Percentiles rank a stretch among this genome's conserved stretches.
Evolutionary conservation across 73 alveolate genomes (phyloP).

Genomic region (Uronychia binucleata): DNA sequence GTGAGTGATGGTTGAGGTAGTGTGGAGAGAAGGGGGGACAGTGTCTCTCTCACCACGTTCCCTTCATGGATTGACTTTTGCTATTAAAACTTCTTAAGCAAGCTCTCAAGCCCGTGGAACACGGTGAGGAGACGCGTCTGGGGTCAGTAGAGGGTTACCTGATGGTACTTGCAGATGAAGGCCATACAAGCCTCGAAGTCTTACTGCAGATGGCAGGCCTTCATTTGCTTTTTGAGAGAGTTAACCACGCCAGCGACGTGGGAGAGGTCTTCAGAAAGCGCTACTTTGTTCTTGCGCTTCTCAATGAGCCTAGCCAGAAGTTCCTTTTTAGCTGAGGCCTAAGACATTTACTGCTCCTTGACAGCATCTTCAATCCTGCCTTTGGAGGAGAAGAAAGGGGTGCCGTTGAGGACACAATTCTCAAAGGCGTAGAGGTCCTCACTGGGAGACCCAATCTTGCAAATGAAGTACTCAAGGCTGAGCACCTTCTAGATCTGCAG

Average conservation of each 20-base stretch:
- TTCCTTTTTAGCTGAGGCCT: neutral
- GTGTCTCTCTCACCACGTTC: no score
- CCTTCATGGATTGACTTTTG: no score
- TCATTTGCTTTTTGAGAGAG: neutral
- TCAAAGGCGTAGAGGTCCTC: slow-evolving; percentile 28
- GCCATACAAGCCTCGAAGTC: neutral
- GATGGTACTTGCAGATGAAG: neutral
- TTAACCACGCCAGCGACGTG: neutral
- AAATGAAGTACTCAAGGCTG: slow-evolving; percentile 27
- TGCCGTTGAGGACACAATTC: slow-evolving; percentile 29
- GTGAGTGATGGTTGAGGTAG: no score
- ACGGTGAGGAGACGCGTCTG: no score
- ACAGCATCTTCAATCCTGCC: neutral
- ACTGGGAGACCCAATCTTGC: slow-evolving; percentile 32
- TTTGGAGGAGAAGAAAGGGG: slow-evolving; percentile 6
- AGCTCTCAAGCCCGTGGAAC: no score
- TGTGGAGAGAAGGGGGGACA: no score
- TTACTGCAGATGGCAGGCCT: neutral
- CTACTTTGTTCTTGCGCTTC: neutral
- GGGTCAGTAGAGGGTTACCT: neutral
- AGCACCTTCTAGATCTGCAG: slow-evolving; percentile 17
- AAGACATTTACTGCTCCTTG: neutral
- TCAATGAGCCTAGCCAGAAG: neutral
- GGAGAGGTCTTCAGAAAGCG: neutral
- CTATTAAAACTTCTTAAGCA: no score